These are phyloP conservation scores for Lipomyces sp. DNA, from an alignment of 805 yeast species.

Conservation along the genomic window DNA sequence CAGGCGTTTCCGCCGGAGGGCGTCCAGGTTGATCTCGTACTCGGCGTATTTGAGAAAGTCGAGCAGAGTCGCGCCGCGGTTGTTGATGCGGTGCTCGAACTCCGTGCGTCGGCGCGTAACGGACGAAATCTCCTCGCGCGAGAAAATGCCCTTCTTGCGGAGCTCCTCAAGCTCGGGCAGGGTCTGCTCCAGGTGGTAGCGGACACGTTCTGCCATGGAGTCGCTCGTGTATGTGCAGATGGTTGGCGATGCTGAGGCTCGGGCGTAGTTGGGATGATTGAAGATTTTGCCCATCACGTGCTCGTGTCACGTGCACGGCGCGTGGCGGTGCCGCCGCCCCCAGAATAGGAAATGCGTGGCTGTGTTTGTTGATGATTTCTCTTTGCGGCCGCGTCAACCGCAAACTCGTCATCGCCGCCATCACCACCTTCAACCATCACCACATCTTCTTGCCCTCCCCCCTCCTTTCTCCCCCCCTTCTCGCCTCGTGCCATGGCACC, in stretches of 20 bases:
- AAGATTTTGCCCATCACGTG: too few relatives aligned
- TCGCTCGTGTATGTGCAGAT: too few relatives aligned
- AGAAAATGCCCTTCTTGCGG: slow-evolving; percentile 73
- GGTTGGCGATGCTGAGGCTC: too few relatives aligned
- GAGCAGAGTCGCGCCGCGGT: slow-evolving; percentile 72
- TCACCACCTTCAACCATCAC: background rate
- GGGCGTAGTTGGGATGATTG: too few relatives aligned
- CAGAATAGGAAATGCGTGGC: too few relatives aligned
- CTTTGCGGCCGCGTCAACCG: background rate
- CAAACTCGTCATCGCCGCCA: background rate
- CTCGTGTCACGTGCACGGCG: background rate
- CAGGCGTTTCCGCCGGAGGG: slow-evolving; percentile 67
- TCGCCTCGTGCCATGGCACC: too few relatives aligned
- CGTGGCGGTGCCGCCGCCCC: background rate
- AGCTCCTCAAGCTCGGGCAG: slow-evolving; percentile 93
- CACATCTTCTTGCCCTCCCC: background rate
- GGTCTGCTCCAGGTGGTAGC: slow-evolving; percentile 60
- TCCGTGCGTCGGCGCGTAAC: slow-evolving; percentile 93
- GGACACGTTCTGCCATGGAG: slow-evolving; percentile 57
- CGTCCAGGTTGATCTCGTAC: slow-evolving; percentile 77
- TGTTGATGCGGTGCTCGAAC: slow-evolving; percentile 83
- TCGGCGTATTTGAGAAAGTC: slow-evolving; percentile 78
- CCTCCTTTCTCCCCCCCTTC: too few relatives aligned
- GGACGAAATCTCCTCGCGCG: slow-evolving; percentile 68
- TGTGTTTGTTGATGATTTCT: too few relatives aligned